phyloP scores from a whole-genome alignment of 345 rosid genomes.

The Lumnitzera racemosa region DNA sequence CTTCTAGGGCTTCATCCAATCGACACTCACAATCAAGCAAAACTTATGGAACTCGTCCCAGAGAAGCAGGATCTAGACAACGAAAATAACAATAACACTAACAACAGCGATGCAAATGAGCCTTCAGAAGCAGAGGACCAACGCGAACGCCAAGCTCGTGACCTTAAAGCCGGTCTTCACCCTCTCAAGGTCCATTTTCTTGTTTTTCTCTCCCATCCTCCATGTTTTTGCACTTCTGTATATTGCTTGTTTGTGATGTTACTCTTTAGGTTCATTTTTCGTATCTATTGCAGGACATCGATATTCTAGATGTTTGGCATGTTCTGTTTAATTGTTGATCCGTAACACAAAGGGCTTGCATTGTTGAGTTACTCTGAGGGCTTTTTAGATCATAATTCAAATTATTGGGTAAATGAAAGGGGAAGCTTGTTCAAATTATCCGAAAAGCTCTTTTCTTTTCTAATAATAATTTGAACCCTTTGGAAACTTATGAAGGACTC shows the following conservation, averaged over 20 bases:
- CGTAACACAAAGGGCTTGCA: no score
- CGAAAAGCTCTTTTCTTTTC: no score
- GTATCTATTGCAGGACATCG: neutral
- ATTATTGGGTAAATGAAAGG: no score
- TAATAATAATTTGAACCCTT: no score
- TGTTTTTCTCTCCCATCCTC: neutral
- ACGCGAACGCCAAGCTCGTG: conserved; percentile 69
- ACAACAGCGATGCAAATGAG: neutral
- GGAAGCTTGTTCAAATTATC: no score
- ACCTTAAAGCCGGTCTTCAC: conserved; percentile 75
- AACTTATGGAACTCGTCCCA: conserved; percentile 36
- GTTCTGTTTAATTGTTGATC: no score
- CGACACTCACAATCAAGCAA: no score
- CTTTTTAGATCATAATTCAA: no score
- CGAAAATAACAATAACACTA: conserved; percentile 29
- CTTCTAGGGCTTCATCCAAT: no score
- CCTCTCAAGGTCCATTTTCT: conserved; percentile 66
- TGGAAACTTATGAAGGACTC: no score
- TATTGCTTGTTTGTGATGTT: neutral
- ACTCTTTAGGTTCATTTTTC: neutral
- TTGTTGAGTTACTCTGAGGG: no score
- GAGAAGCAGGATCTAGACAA: conserved; percentile 46
- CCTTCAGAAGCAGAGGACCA: conserved; percentile 11
- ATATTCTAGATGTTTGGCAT: no score
- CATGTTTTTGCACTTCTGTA: neutral